Base-by-base conservation (phyloP, 306 rosid species). In the Prunus davidiana region DNA sequence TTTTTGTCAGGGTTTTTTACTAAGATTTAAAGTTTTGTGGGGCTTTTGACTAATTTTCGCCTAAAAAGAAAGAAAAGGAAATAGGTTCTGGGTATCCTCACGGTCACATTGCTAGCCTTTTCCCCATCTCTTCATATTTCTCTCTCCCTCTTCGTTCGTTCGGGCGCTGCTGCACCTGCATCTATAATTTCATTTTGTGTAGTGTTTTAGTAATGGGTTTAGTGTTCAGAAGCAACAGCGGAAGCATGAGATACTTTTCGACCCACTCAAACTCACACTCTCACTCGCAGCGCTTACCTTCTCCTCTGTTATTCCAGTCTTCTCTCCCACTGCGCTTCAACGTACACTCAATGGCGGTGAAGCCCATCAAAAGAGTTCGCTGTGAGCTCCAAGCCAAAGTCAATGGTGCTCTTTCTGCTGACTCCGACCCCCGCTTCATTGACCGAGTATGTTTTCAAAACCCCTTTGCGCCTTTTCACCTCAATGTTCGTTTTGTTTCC, bases 331-430 rank as follows among this genome's bases (percentile, higher is more conserved):
- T 14, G 16, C 82, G 77, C 58, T 75, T 77, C 71, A 72, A 47
- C 13, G 22, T 72, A 38, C 79, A 19, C 4, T 67, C 83, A 11
- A 20, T 13, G 66, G 80, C 89, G 30, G 67, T 70, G 49, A 91
- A 83, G 77, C 74, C 84, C 58, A 67, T 54, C 38, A 88, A 80
- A 52, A 79, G 68, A 66, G 69, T 95, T 75, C 89, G 80, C 28
- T 86, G 90, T 77, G 96, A 95, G 87, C 80, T 92, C 76, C 96
- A 95, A 3, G 84, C 56, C 7, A 86, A 83, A 83, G 72, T 84
- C 58, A 95, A 95, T 76, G 99, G 96, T 47, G 87, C 92, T 80
- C 85, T 86, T 54, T 87, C 95, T 65, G 85, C 88, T 19, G 97
- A 90, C 60, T 87, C 86, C 49, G 97, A 92, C 76, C 78, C 91